Evolutionary conservation across 2,329 filamentous ascomycete genomes (phyloP), one percentile per base, ranked within the genome.

Genomic region (Drechslera avenae): DNA sequence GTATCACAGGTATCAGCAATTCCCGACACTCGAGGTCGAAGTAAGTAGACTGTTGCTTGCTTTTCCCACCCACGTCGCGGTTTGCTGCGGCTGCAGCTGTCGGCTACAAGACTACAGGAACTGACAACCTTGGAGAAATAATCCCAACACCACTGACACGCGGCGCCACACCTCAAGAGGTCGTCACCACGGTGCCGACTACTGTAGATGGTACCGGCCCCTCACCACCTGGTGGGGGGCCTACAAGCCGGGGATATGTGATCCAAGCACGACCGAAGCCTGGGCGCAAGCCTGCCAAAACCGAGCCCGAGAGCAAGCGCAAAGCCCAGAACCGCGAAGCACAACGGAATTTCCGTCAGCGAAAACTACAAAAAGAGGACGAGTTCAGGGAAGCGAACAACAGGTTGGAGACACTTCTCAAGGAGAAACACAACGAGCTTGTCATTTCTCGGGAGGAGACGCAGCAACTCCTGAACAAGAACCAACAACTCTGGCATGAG

Each of bases 301-400:
- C 97, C 69, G 95, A 92, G 44, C 91, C 92, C 12, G 89, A 90
- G 1, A 96, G 91, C 35, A 96, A 96, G 78, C 86, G 94, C 60
- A 95, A 97, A 79, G 89, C 90, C 1, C 94, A 97, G 77, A 97
- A 97, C 73, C 84, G 94, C 53, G 89, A 90, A 39, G 93, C 93
- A 3, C 93, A 97, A 76, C 82, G 93, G 51, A 90, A 89, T 1
- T 97, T 97, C 74, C 84, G 93, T 28, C 91, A 96, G 75, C 83
- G 93, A 50, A 85, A 93, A 57, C 50, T 49, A 34, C 49, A 90
- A 18, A 88, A 90, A 32, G 90, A 97, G 5, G 87, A 88, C 32
- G 92, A 83, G 57, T 75, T 85, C 37, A 78, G 82, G 54, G 47
- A 52, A 19, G 62, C 70, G 46, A 57, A 71, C 5, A 78, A 83